A percentile compares a stretch with the other conserved stretches of the same genome.
These are phyloP conservation scores for Sarocladiaceae sp. DNA, from an alignment of 2,329 filamentous ascomycete species.

Conservation along the genomic window DNA sequence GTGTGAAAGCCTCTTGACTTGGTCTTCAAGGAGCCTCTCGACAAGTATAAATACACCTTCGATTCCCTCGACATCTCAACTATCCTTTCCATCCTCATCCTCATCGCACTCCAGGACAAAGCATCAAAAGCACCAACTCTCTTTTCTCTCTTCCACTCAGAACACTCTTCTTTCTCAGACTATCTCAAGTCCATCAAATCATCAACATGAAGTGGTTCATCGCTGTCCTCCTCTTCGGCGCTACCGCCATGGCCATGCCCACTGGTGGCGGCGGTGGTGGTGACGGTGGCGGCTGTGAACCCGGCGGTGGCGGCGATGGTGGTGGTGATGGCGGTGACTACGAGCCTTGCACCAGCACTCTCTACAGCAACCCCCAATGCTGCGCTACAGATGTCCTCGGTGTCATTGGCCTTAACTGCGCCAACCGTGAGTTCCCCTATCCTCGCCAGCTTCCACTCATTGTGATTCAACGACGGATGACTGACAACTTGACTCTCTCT, in stretches of 20 bases:
- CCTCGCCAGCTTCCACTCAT: background rate
- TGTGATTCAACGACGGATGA: background rate
- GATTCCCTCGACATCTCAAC: conserved; percentile 1
- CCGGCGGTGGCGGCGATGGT: conserved; percentile 3
- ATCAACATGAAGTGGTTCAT: conserved; percentile 10
- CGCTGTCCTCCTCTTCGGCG: conserved; percentile 8
- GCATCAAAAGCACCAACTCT: conserved; percentile 4
- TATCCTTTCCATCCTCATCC: conserved; percentile 5
- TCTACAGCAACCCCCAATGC: conserved; percentile 11
- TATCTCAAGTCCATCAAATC: background rate
- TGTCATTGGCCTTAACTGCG: conserved; percentile 10
- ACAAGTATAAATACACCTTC: conserved; percentile 2
- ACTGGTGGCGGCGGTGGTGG: conserved; percentile 2
- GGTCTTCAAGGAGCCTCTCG: background rate
- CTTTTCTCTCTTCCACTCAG: background rate
- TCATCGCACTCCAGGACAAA: conserved; percentile 5
- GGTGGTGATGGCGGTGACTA: conserved; percentile 1
- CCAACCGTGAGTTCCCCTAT: conserved; percentile 6
- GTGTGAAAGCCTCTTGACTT: background rate
- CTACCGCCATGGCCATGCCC: conserved; percentile 8
- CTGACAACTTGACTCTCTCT: background rate
- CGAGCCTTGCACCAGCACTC: conserved; percentile 9
- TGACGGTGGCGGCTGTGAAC: background rate
- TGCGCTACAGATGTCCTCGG: conserved; percentile 11
- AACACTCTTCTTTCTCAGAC: conserved; percentile 1